These are phyloP conservation scores for Blumeriella jaapii DNA, from an alignment of 2,329 filamentous ascomycete species.

Conservation along the genomic window DNA sequence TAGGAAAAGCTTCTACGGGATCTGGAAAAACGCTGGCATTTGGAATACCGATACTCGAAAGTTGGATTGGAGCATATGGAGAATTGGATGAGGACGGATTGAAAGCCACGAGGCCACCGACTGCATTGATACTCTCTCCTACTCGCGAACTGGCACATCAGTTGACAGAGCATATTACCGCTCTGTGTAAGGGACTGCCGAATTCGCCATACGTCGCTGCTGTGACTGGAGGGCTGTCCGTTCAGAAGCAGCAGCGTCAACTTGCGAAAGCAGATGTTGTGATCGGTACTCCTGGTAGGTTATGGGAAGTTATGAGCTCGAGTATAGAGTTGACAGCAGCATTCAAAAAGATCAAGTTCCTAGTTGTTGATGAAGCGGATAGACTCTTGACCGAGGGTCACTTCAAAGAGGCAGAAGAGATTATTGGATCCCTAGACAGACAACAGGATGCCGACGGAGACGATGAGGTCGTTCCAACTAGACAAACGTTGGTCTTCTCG, in stretches of 20 bases:
- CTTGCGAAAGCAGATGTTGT: conserved; percentile 79
- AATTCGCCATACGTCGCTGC: conserved; percentile 67
- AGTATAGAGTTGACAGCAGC: conserved; percentile 56
- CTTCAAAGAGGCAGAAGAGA: conserved; percentile 88
- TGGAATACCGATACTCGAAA: conserved; percentile 83
- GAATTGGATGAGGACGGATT: conserved; percentile 31
- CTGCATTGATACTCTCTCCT: conserved; percentile 76
- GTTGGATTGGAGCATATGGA: conserved; percentile 49
- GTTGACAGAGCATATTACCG: conserved; percentile 69
- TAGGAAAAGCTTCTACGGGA: conserved; percentile 92
- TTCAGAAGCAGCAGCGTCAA: conserved; percentile 89
- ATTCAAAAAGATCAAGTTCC: conserved; percentile 64
- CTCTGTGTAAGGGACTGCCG: conserved; percentile 52
- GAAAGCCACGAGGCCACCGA: conserved; percentile 38
- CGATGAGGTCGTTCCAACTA: conserved; percentile 36
- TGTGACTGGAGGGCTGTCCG: conserved; percentile 80
- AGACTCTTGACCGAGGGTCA: conserved; percentile 83
- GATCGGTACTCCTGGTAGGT: conserved; percentile 80
- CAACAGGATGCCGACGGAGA: conserved; percentile 38
- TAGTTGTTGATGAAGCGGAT: conserved; percentile 92
- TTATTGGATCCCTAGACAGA: conserved; percentile 68
- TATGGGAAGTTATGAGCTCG: conserved; percentile 87
- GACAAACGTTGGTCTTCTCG: conserved; percentile 92
- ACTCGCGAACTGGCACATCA: conserved; percentile 93
- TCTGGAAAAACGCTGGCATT: conserved; percentile 96